Percentiles rank a stretch among this genome's conserved stretches.
These are phyloP conservation scores for Cryptococcus floricola DNA, from an alignment of 1,284 basidiomycete species.

Conservation along the genomic window DNA sequence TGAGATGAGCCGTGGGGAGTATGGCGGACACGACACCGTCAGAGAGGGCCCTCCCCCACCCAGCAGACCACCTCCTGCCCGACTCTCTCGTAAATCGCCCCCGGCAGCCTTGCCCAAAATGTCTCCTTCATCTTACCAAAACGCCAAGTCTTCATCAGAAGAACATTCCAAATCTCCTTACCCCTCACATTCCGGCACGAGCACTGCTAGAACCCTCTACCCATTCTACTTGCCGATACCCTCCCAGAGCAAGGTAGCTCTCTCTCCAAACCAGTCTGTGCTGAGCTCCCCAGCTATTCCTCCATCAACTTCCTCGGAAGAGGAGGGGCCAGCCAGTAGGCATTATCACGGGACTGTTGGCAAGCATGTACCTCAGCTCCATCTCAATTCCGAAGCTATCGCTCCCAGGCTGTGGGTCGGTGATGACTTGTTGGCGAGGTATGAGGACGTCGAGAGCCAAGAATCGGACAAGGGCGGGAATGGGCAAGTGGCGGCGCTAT, in stretches of 20 bases:
- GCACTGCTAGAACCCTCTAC: background rate
- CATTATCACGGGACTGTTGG: background rate
- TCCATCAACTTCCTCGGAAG: background rate
- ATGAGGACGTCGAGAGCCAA: background rate
- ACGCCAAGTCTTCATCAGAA: too few species aligned
- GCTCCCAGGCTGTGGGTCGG: conserved; percentile 18
- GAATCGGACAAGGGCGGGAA: background rate
- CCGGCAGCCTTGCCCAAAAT: background rate
- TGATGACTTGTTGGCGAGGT: conserved; percentile 8
- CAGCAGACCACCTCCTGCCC: background rate
- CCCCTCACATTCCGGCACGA: background rate
- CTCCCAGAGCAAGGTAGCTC: background rate
- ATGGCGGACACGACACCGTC: background rate
- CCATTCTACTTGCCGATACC: background rate
- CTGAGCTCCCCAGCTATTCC: background rate
- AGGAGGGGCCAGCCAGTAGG: background rate
- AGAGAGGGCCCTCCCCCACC: background rate
- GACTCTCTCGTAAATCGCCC: background rate
- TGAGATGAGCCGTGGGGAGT: background rate
- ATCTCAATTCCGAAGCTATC: conserved; percentile 9
- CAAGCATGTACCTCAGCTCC: conserved; percentile 8
- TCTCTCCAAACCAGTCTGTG: background rate
- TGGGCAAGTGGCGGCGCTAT: background rate
- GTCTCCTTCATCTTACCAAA: background rate
- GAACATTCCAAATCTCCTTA: too few species aligned